Base-by-base conservation (phyloP, 331 rosid genomes). In the Quercus phellos region DNA sequence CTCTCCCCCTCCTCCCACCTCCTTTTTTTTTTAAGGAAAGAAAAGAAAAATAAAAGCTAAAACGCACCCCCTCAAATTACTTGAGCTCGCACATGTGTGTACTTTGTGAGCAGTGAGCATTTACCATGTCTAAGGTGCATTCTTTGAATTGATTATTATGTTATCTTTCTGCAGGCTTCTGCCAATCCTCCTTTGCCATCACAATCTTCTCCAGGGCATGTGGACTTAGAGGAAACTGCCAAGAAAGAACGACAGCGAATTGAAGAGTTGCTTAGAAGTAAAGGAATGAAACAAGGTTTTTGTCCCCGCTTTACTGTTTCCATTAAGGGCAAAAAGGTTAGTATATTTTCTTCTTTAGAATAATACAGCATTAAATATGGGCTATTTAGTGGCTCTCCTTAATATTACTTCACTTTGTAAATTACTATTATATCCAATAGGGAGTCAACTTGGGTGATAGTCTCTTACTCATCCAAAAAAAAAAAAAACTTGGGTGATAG, bases 271-370 rank as follows among this genome's bases (percentile, higher is more conserved):
- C 88, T 90, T 50, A 79, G 66, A 70, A 79, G 80, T 78, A 92
- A 78, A 83, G 96, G 93, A 73, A 43, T 88, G 30, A 77, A 51
- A 50, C 58, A 42, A 53, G 89, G 93, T 67, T 86, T 94, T 72
- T 89, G 81, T 79, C 98, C 98, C 66, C 85, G 84, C 16, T 90
- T 87, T 87, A 75, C 21, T 43, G 90, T 92, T 68, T 84, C 90
- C 16, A 85, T 85, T 70, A 90, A 89, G 82, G 98, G 98, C 74
- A 90, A 86, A 72, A 88, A 87, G 98, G 97, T 94, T 77, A 54
- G 27, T 58, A 68, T 77, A 27, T 4, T 63, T 29, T 19, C 68
- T 10, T 72, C 32, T 70, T 51, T 0, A 24, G 70, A 32, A 7
- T 46, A 6, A 5, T 66, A 18, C 26, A 8, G 22, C 16, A 2